Evolutionary conservation across 768 basidiomycete genomes (phyloP), one percentile per base, ranked within the genome.

Genomic region (Podaxis sp.): DNA sequence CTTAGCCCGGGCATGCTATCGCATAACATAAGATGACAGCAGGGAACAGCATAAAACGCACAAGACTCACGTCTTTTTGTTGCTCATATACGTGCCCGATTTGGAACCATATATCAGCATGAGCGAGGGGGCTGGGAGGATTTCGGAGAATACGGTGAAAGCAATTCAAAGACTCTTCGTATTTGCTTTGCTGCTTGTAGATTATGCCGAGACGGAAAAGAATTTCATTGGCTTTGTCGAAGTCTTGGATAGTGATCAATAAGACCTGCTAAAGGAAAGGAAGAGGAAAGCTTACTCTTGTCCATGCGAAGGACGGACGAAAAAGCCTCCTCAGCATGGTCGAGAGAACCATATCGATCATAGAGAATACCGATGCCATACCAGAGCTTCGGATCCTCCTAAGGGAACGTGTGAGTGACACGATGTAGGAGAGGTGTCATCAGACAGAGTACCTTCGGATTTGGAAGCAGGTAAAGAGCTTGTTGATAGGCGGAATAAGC

Each of bases 71-170:
- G 71, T 98, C 95, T 75, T 94, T 90, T 73, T 96, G 93, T 70
- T 97, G 95, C 74, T 98, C 97, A 68, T 92, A 94, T 18, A 98
- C 96, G 69, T 98, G 97, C 2, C 97, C 97, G 62, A 99, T 97
- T 76, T 99, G 97, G 85, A 98, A 98, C 95, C 95, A 98, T 64
- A 99, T 98, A 67, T 99, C 97, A 59, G 94, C 91, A 67, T 95
- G 91, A 14, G 95, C 96, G 35, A 99, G 87, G 1, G 97, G 97
- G 64, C 87, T 89, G 36, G 96, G 97, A 2, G 97, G 97, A 69
- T 92, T 95, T 63, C 91, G 90, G 56, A 98, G 87, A 64, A 99
- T 98, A 70, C 92, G 92, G 69, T 95, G 92, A 78, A 98, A 98
- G 76, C 97, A 98, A 57, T 84, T 83, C 2, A 99, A 81, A 10